Evolutionary conservation across 2,329 filamentous ascomycete genomes (phyloP).

Genomic region (Sphaerulina vaccinii): DNA sequence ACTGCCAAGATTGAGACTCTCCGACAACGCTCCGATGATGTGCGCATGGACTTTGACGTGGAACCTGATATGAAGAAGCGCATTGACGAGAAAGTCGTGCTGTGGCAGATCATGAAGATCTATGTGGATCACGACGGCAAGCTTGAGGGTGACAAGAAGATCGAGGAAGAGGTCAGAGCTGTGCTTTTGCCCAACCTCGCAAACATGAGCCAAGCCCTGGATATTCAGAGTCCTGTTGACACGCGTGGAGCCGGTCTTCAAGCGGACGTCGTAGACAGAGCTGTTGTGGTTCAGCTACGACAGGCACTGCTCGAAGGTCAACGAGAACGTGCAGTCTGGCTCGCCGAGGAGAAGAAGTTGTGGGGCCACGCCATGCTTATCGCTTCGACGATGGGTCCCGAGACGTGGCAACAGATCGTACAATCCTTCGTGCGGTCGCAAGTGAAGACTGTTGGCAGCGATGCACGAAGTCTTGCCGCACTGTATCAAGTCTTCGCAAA

Average conservation of each 20-base stretch:
- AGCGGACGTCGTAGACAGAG: conserved; percentile 67
- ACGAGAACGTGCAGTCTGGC: conserved; percentile 87
- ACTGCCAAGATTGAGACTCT: conserved; percentile 70
- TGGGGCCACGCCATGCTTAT: conserved; percentile 97
- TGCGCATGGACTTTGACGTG: conserved; percentile 51
- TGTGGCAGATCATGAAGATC: conserved; percentile 83
- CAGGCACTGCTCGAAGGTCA: conserved; percentile 74
- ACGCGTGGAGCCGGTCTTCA: conserved; percentile 29
- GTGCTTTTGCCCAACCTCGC: conserved; percentile 64
- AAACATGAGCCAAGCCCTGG: conserved; percentile 37
- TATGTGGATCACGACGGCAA: conserved; percentile 84
- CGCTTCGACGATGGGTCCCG: conserved; percentile 70
- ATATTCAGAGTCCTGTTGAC: conserved; percentile 35
- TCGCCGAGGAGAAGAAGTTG: conserved; percentile 84
- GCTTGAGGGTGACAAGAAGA: conserved; percentile 69
- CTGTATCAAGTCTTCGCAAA: conserved; percentile 92
- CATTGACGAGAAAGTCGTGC: conserved; percentile 71
- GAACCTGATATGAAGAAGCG: conserved; percentile 66
- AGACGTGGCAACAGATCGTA: conserved; percentile 85
- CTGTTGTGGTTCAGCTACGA: conserved; percentile 69
- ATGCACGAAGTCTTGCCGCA: conserved; percentile 83
- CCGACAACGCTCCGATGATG: conserved; percentile 54
- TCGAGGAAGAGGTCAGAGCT: conserved; percentile 72
- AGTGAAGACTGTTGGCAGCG: conserved; percentile 75
- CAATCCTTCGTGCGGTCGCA: conserved; percentile 96